Evolutionary conservation across 441 rosid species (phyloP), one percentile per base, ranked within the genome.

Genomic region (Euphorbia celastroides): DNA sequence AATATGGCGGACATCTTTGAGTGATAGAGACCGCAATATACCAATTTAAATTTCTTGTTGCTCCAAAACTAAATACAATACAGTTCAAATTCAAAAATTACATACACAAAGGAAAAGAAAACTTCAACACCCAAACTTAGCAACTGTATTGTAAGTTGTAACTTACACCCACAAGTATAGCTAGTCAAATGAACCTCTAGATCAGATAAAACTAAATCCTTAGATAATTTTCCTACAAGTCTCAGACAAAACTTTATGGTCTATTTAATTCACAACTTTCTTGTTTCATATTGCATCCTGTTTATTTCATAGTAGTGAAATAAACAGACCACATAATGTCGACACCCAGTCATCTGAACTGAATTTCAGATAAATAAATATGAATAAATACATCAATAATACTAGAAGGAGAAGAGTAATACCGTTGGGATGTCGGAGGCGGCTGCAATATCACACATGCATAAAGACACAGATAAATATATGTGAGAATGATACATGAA

Each of bases 391-490:
- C 9, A 67, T 56, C 56, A 63, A 65, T 22, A n/a, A 42, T 14
- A 59, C 46, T 59, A 66, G 69, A n/a, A 69, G 75, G 68, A 66
- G 64, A 70, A 79, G 66, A 63, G 71, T 65, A 65, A 73, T 95
- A 95, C 99, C 98, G 71, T 92, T 92, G 28, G 98, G 98, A 81
- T 95, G 98, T 74, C 98, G 86, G 66, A 96, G 88, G 44, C 96
- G 98, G 80, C 99, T 96, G 85, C 62, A 80, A 70, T 72, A 68
- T 64, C 55, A 67, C 65, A 77, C 61, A 71, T 70, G 78, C 57
- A 79, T 20, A 67, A 66, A 65, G 57, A 28, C 58, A 72, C 51
- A 56, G 46, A 80, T 62, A 46, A 64, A 55, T 59, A 32, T 31
- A 32, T 32, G 80, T 86, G 66, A 83, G 90, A 79, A 75, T 65